phyloP scores from a whole-genome alignment of 2,329 filamentous ascomycete species.

The Hymenoscyphus fraxineus region DNA sequence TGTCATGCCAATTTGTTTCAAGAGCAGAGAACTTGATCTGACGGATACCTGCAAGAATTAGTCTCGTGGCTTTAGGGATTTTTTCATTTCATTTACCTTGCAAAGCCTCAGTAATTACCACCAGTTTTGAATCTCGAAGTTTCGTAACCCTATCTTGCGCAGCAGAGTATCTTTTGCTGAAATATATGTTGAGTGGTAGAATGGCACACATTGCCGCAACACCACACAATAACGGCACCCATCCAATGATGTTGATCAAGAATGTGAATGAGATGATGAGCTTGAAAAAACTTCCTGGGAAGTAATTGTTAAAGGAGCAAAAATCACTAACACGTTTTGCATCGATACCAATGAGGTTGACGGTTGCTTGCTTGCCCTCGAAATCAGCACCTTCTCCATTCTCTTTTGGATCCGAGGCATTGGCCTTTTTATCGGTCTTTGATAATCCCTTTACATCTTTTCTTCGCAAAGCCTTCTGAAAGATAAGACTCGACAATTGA shows the following conservation, averaged over 20 bases:
- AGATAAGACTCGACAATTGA: constrained; percentile 68
- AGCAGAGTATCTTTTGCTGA: constrained; percentile 59
- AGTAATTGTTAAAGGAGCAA: constrained; percentile 60
- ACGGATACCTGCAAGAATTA: constrained; percentile 48
- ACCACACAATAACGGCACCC: constrained; percentile 63
- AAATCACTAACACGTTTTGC: constrained; percentile 66
- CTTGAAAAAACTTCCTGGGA: constrained; percentile 60
- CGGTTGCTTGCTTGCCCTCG: constrained; percentile 64
- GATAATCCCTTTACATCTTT: constrained; percentile 68
- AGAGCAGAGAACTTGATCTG: constrained; percentile 83
- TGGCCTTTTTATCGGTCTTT: constrained; percentile 43
- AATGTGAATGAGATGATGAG: constrained; percentile 64
- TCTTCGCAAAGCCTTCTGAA: constrained; percentile 70
- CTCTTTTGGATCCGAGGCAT: constrained; percentile 33
- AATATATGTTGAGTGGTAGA: constrained; percentile 65
- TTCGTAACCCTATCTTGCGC: constrained; percentile 72
- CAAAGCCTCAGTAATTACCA: constrained; percentile 70
- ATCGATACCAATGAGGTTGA: constrained; percentile 78
- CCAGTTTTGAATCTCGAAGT: constrained; percentile 70
- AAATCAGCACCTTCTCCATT: constrained; percentile 43
- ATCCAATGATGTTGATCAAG: constrained; percentile 66
- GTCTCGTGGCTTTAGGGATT: not conserved
- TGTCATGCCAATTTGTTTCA: constrained; percentile 70
- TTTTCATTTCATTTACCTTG: constrained; percentile 46
- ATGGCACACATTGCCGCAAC: constrained; percentile 60